Evolutionary conservation across 257 asterid genomes (phyloP), one percentile per base, ranked within the genome.

Genomic region (Echites panduratus): DNA sequence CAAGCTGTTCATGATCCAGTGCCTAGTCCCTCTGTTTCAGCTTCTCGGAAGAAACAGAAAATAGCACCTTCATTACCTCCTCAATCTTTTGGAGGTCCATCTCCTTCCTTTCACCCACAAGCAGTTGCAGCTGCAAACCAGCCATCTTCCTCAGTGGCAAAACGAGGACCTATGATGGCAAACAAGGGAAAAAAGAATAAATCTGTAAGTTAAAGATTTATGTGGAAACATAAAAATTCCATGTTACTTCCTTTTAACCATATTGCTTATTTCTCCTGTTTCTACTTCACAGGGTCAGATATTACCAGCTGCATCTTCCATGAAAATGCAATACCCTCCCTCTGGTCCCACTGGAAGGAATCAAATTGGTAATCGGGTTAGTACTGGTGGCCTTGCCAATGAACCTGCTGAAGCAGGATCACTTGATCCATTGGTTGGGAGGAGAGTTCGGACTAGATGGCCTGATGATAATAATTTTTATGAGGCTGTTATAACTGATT

Each of bases 391-490:
- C 70, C 79, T 76, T 80, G 79, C 82, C 57, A 72, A 71, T 82
- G 94, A 86, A 72, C 86, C 89, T 57, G 86, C 87, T 40, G 96
- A 89, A 75, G 88, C 89, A 68, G 87, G 80, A 72, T 65, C 89
- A 64, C 74, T 73, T 71, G 85, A 87, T 78, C 74, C 90, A 6
- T 79, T 91, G 85, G 75, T 94, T 49, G 99, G 99, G 72, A 86
- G 89, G 85, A 94, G 75, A 87, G 93, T 94, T 73, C 85, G 89
- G 82, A 94, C 96, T n/a, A 81, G 93, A 78, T 94, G 97, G 99
- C 99, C 99, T 70, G 99, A 91, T 73, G 97, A 94, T 84, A 94
- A 94, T 78, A 91, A 77, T 75, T 94, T 91, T 65, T 94, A 94
- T 82, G 99, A 89, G 77, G 99, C 99, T 77, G 81, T 89, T 66